Conservation (phyloP, 1,284 basidiomycete species). For the Ganoderma lingzhi region DNA sequence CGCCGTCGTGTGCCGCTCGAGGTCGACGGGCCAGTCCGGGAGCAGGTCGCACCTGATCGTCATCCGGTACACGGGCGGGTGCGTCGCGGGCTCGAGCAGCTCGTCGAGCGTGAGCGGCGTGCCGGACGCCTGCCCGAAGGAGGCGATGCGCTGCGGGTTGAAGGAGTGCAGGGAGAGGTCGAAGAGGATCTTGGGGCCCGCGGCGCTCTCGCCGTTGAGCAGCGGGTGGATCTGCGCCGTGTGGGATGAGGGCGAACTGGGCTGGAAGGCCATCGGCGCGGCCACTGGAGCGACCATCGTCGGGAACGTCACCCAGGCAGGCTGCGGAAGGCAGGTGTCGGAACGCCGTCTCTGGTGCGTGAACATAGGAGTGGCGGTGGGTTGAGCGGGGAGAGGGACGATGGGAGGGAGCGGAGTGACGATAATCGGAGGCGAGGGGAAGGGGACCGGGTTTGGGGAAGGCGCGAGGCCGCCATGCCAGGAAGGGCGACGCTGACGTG, state of each 20-base stretch:
- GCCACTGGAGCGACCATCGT: constrained; percentile 35
- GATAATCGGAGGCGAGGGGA: constrained; percentile 41
- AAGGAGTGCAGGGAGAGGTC: constrained; percentile 60
- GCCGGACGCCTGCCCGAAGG: constrained; percentile 46
- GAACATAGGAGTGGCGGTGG: constrained; percentile 22
- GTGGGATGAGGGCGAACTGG: constrained; percentile 25
- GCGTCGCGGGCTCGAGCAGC: constrained; percentile 58
- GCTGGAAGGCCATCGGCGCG: constrained; percentile 34
- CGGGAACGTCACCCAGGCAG: constrained; percentile 38
- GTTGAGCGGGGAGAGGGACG: constrained; percentile 29
- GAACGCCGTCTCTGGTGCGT: constrained; percentile 41
- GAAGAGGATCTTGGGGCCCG: constrained; percentile 53
- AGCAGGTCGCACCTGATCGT: constrained; percentile 64
- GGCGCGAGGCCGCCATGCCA: constrained; percentile 40
- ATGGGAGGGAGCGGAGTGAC: constrained; percentile 38
- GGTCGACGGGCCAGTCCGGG: constrained; percentile 67
- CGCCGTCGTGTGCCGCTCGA: constrained; percentile 45
- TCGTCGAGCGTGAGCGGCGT: constrained; percentile 50
- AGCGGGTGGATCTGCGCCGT: constrained; percentile 55
- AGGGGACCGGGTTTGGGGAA: constrained; percentile 37
- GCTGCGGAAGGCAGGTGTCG: constrained; percentile 37
- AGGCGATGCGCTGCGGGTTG: constrained; percentile 50
- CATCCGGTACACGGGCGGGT: constrained; percentile 63
- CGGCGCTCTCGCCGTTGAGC: constrained; percentile 60
- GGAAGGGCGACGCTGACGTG: constrained; percentile 40